Evolutionary conservation across 1,284 basidiomycete genomes (phyloP), one percentile per base, ranked within the genome.

Genomic region (Wallemia hederae): DNA sequence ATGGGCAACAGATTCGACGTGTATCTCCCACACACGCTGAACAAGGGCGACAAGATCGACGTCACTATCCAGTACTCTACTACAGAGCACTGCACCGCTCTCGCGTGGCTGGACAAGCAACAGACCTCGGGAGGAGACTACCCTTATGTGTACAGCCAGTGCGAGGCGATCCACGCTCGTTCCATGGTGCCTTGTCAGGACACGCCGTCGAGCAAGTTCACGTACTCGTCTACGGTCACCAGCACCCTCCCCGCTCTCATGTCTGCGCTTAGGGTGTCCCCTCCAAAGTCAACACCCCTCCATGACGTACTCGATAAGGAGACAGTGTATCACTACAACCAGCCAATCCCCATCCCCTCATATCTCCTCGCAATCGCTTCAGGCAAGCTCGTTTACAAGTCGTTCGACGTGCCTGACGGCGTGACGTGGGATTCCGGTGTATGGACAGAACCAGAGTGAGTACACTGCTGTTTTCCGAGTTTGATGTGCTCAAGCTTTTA

Each of bases 141-240:
- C 71, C 85, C 88, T 0, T 96, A 85, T 73, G 73, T 96, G 33
- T 96, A 94, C 75, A 90, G 85, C 62, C 90, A 97, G 71, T 88
- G 84, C 68, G 90, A 96, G 70, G 88, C 91, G 17, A 91, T 89
- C 66, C 87, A 90, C 68, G 83, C 83, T 9, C 78, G 88, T 59
- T 77, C 82, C 0, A 71, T 94, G 60, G 77, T 82, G 0, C 89
- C 89, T 0, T 71, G 85, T 59, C 86, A 90, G 77, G 84, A 65
- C 65, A 22, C 62, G 65, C 59, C 34, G 11, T 7, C 59, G 56
- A 3, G 56, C 19, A 58, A 26, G 24, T 28, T 85, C 77, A 86
- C 80, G 60, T 91, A 91, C 70, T 76, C 76, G 22, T 85, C 88
- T 0, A 76, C 72, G 60, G 84, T 92, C 27, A 73, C 73, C 0